Evolutionary conservation across 176 grass and related monocot species (phyloP).

Genomic region (Leersia perrieri): DNA sequence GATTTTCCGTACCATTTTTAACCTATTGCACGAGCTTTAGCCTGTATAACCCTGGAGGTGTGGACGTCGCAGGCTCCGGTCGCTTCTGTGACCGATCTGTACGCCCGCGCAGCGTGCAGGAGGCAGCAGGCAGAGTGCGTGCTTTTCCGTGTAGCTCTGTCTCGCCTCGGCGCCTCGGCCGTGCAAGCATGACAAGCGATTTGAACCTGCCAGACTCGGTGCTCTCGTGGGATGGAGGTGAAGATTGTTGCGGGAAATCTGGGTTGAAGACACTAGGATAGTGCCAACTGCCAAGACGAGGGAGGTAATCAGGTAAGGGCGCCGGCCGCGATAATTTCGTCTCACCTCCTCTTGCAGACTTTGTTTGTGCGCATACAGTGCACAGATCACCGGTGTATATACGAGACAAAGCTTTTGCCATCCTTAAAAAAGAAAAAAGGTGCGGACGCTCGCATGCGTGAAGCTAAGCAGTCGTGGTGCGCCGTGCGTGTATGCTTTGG

Average conservation of each 20-base stretch:
- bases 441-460: no score
- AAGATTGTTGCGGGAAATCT: background rate
- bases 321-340: background rate
- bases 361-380: background rate
- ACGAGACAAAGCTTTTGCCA: no score
- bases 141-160: constrained; percentile 22
- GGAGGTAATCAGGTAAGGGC: no score
- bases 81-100: background rate
- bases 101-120: background rate
- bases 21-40: background rate
- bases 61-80: background rate
- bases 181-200: background rate
- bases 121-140: background rate
- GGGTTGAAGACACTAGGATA: background rate
- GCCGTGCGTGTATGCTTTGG: no score
- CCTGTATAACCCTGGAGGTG: background rate
- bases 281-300: constrained; percentile 39
- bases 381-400: no score
- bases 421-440: no score
- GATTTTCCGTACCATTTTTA: no score
- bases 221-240: background rate
- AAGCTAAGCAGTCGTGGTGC: no score
- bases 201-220: background rate
- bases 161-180: background rate
- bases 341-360: background rate